Evolutionary conservation across 352 stramenopile species (phyloP).

Genomic region (Globisporangium orthogonon): DNA sequence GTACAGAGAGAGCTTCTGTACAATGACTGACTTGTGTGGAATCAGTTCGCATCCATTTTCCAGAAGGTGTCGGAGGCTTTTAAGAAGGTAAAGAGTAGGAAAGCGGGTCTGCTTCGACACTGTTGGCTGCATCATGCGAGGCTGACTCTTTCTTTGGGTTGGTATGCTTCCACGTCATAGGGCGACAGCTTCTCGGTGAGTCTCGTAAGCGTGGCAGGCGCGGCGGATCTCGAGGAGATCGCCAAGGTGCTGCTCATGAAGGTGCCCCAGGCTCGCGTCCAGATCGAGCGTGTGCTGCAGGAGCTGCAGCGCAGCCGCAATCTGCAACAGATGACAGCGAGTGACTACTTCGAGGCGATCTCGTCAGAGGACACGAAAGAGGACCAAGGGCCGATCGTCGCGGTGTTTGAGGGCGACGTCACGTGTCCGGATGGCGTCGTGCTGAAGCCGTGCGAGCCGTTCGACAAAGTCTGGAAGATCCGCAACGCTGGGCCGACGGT

Average conservation of each 20-base stretch:
- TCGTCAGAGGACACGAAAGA: constrained; percentile 64
- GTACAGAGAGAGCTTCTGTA: neutral
- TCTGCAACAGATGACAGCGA: constrained; percentile 55
- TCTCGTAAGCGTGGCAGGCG: constrained; percentile 42
- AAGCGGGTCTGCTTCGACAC: too few species aligned
- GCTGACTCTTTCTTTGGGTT: neutral
- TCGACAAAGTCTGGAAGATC: constrained; percentile 87
- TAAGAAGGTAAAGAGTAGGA: constrained; percentile 21
- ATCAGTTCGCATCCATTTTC: constrained; percentile 51
- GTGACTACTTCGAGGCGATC: constrained; percentile 71
- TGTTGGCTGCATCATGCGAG: too few species aligned
- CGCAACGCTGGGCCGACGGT: constrained; percentile 66
- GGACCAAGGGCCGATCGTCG: constrained; percentile 57
- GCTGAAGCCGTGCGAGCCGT: constrained; percentile 48
- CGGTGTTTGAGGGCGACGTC: constrained; percentile 85
- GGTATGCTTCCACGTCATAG: neutral
- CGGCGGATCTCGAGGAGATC: constrained; percentile 57
- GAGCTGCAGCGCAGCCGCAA: constrained; percentile 68
- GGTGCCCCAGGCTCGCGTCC: constrained; percentile 58
- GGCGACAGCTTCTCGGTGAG: constrained; percentile 44
- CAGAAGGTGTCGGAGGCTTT: constrained; percentile 58
- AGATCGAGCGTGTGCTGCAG: constrained; percentile 71
- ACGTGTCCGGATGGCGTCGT: constrained; percentile 82
- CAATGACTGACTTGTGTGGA: neutral
- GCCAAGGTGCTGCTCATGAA: constrained; percentile 71